Conservation (phyloP, 176 grass and related monocot species). For the Aegilops sharonensis region DNA sequence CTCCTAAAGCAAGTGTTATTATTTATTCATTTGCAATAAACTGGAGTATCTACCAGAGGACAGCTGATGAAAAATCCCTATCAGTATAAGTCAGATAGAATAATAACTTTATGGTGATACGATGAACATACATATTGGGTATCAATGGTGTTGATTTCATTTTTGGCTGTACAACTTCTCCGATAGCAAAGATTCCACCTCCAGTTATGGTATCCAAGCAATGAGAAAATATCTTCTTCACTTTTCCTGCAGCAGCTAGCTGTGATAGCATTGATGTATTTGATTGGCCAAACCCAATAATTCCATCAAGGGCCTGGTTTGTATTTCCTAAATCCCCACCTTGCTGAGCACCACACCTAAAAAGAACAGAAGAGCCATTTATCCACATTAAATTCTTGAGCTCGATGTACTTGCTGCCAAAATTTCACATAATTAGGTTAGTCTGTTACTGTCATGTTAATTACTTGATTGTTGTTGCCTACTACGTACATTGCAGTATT, state of each 20-base stretch:
- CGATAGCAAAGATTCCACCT: conserved; percentile 89
- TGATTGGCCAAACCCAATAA: conserved; percentile 96
- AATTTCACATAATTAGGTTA: conserved; percentile 3
- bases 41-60: conserved; percentile 13
- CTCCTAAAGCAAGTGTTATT: conserved; percentile 12
- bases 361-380: conserved; percentile 30
- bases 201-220: conserved; percentile 87
- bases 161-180: conserved; percentile 88
- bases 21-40: background rate
- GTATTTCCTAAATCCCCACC: conserved; percentile 87
- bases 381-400: conserved; percentile 21
- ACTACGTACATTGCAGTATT: conserved; percentile 1
- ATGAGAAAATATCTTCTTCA: conserved; percentile 94
- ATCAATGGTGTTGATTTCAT: conserved; percentile 87
- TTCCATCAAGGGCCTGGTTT: conserved; percentile 88
- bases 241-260: conserved; percentile 71
- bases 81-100: background rate
- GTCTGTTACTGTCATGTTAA: background rate
- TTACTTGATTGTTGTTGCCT: background rate
- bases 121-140: conserved; percentile 61
- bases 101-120: conserved; percentile 17
- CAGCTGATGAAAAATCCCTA: background rate
- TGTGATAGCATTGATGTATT: conserved; percentile 93
- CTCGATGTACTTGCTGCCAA: background rate
- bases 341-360: conserved; percentile 91